phyloP scores from a whole-genome alignment of 2,329 filamentous ascomycete species.

The Zopfia rhizophila region DNA sequence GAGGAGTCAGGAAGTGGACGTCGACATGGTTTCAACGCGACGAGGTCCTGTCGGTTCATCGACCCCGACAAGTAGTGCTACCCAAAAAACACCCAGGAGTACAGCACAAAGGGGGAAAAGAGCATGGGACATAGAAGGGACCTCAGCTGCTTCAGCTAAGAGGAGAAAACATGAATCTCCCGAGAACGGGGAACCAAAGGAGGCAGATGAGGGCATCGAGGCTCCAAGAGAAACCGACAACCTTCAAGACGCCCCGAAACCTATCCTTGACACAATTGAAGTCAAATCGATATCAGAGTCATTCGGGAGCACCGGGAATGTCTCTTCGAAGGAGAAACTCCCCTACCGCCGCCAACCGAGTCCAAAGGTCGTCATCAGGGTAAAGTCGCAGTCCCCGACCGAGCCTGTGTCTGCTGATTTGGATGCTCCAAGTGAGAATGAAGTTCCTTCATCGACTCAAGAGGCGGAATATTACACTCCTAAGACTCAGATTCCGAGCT shows the following conservation, averaged over 20 bases:
- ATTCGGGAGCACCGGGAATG: background rate
- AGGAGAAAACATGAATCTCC: slow-evolving; percentile 33
- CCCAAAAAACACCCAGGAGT: slow-evolving; percentile 34
- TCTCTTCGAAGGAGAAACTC: slow-evolving; percentile 20
- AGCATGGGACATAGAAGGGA: slow-evolving; percentile 40
- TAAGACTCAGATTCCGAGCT: slow-evolving; percentile 23
- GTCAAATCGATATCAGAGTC: slow-evolving; percentile 14
- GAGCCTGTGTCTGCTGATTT: slow-evolving; percentile 12
- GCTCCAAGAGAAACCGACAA: slow-evolving; percentile 19
- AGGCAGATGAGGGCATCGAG: slow-evolving; percentile 20
- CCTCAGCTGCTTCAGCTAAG: slow-evolving; percentile 40
- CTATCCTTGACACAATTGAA: slow-evolving; percentile 21
- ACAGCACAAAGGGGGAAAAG: slow-evolving; percentile 42
- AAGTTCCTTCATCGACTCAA: slow-evolving; percentile 23
- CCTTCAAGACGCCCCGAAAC: background rate
- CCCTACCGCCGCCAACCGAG: slow-evolving; percentile 35
- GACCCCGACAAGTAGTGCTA: slow-evolving; percentile 36
- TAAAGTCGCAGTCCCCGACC: slow-evolving; percentile 23
- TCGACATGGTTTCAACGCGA: slow-evolving; percentile 46
- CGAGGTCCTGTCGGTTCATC: too few relatives aligned
- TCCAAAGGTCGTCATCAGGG: slow-evolving; percentile 34
- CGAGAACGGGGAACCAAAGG: slow-evolving; percentile 10
- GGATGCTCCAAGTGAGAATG: slow-evolving; percentile 22
- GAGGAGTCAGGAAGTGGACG: slow-evolving; percentile 21
- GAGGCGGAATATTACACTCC: slow-evolving; percentile 34